A percentile compares a stretch with the other conserved stretches of the same genome.
These are phyloP conservation scores for Geotrichum australiense DNA, from an alignment of 1,139 yeast species.

Conservation along the genomic window DNA sequence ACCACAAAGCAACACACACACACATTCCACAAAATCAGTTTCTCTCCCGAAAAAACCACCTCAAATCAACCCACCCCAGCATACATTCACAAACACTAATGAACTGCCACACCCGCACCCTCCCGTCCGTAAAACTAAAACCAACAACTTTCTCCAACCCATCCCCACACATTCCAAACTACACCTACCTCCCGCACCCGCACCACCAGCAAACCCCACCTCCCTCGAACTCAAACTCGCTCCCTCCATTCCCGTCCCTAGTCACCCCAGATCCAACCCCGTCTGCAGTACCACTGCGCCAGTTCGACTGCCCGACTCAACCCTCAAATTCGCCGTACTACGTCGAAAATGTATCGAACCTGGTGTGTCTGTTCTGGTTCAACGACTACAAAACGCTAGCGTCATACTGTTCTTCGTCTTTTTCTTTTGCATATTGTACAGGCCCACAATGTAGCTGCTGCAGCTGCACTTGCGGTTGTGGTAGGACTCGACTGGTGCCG, in stretches of 20 bases:
- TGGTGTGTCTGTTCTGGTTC: slow-evolving; percentile 32
- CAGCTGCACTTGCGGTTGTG: slow-evolving; percentile 18
- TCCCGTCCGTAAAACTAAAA: too few species aligned
- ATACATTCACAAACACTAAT: too few species aligned
- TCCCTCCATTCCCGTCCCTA: neutral
- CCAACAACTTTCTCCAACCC: neutral
- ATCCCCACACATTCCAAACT: neutral
- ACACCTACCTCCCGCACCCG: neutral
- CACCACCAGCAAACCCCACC: neutral
- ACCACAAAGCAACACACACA: too few species aligned
- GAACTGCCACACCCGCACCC: too few species aligned
- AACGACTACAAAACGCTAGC: slow-evolving; percentile 22
- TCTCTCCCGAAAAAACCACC: too few species aligned
- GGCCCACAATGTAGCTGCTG: too few species aligned
- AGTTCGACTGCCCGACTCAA: neutral
- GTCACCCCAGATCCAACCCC: neutral
- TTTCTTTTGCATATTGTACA: too few species aligned
- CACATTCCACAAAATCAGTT: too few species aligned
- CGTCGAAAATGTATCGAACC: slow-evolving; percentile 27
- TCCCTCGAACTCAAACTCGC: neutral
- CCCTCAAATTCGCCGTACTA: slow-evolving; percentile 13
- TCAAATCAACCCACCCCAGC: too few species aligned
- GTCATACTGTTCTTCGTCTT: too few species aligned
- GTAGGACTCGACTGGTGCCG: slow-evolving; percentile 8
- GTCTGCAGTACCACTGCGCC: neutral